A percentile compares a stretch with the other conserved stretches of the same genome.
Evolutionary conservation across 1,284 basidiomycete species (phyloP).

Genomic region (Ceratobasidium sp.): DNA sequence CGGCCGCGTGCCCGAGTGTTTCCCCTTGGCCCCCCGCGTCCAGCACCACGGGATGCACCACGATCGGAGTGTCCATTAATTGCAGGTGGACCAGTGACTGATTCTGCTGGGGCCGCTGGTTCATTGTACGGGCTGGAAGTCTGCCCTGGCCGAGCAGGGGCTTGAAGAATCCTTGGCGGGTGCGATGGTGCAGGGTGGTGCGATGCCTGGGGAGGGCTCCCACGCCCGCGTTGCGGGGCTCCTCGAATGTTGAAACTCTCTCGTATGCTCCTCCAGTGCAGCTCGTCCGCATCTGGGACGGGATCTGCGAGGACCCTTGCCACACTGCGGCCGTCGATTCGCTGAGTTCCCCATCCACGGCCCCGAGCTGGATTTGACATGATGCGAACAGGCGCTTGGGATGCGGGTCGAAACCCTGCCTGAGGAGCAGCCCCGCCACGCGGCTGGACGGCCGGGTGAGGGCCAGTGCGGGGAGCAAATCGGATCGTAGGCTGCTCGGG

Average conservation of each 20-base stretch:
- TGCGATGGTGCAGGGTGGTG: constrained; percentile 22
- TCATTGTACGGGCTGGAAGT: background rate
- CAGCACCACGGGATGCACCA: background rate
- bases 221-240: background rate
- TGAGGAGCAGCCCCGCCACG: constrained; percentile 63
- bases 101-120: background rate
- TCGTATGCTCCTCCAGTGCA: constrained; percentile 14
- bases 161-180: constrained; percentile 35
- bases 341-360: constrained; percentile 12
- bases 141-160: constrained; percentile 8
- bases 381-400: constrained; percentile 60
- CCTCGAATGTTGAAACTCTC: constrained; percentile 21
- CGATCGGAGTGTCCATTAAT: constrained; percentile 27
- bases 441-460: constrained; percentile 68
- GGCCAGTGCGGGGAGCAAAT: constrained; percentile 68
- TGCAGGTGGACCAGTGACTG: background rate
- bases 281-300: constrained; percentile 14
- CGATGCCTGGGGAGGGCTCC: background rate
- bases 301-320: constrained; percentile 30
- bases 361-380: constrained; percentile 66
- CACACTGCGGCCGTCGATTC: constrained; percentile 10
- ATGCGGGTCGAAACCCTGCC: constrained; percentile 69
- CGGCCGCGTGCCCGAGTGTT: constrained; percentile 1
- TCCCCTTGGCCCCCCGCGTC: constrained; percentile 14
- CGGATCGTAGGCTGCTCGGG: constrained; percentile 63